Conservation (phyloP, 2,329 filamentous ascomycete genomes). For the Gaeumannomyces tritici region DNA sequence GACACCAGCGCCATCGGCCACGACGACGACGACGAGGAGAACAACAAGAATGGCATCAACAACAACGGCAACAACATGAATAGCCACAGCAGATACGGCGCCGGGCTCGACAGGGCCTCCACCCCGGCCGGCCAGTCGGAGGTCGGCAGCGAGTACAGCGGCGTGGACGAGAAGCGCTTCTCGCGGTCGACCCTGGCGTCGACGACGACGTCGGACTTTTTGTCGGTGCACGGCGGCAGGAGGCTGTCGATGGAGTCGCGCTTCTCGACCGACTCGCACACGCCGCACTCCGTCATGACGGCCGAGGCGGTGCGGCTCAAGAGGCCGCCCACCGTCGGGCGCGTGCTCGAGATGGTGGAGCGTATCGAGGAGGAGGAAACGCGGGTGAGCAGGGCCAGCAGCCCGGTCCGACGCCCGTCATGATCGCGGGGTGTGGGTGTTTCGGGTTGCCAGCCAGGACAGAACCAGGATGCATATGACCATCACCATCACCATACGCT, state of each 20-base stretch:
- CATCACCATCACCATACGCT: neutral
- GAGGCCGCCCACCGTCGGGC: constrained; percentile 18
- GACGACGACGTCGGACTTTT: neutral
- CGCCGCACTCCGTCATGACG: constrained; percentile 14
- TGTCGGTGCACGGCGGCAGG: neutral
- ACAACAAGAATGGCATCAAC: constrained; percentile 10
- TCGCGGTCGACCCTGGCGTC: neutral
- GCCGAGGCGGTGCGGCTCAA: constrained; percentile 34
- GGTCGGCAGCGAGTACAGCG: neutral
- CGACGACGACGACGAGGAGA: constrained; percentile 9
- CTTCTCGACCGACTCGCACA: constrained; percentile 3
- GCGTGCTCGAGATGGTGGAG: constrained; percentile 47
- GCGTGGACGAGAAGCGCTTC: neutral
- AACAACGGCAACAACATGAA: neutral
- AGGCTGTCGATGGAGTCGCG: constrained; percentile 5
- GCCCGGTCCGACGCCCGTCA: constrained; percentile 17
- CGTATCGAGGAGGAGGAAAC: constrained; percentile 32
- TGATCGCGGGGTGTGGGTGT: neutral
- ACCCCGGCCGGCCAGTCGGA: neutral
- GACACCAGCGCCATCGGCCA: constrained; percentile 15
- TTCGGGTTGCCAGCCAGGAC: too few species aligned
- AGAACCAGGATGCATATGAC: neutral
- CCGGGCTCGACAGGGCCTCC: neutral
- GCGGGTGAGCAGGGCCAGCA: constrained; percentile 28
- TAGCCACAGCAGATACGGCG: neutral